phyloP scores from a whole-genome alignment of 768 basidiomycete genomes.

The Tylopilus balloui region DNA sequence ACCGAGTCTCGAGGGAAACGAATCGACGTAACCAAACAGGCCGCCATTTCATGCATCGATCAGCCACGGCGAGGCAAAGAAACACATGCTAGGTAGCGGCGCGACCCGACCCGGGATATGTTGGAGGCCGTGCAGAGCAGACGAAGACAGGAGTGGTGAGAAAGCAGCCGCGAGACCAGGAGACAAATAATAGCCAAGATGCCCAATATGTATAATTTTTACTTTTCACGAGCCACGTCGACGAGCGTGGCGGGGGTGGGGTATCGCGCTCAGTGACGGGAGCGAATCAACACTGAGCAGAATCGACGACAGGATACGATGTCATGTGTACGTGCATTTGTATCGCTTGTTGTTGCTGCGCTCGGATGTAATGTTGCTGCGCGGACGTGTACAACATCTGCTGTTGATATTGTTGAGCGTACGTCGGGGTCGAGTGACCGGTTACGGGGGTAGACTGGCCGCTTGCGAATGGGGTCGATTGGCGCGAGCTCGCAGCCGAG shows the following conservation, averaged over 20 bases:
- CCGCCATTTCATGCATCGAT: not conserved
- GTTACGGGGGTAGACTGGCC: conserved; percentile 32
- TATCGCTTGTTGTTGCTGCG: conserved; percentile 32
- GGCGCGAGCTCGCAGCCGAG: conserved; percentile 31
- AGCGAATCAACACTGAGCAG: conserved; percentile 15
- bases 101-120: conserved; percentile 35
- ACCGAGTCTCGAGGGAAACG: not conserved
- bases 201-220: conserved; percentile 37
- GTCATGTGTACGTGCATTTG: conserved; percentile 28
- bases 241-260: not conserved
- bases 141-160: conserved; percentile 11
- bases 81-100: not conserved
- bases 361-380: conserved; percentile 35
- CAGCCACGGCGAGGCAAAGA: conserved; percentile 9
- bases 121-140: conserved; percentile 27
- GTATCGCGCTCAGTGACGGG: conserved; percentile 13
- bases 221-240: conserved; percentile 23
- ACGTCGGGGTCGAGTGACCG: conserved; percentile 28
- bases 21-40: conserved; percentile 4
- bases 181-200: conserved; percentile 26
- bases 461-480: conserved; percentile 30
- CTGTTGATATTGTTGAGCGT: conserved; percentile 34
- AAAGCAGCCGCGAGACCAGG: conserved; percentile 5
- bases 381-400: conserved; percentile 36
- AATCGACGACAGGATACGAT: conserved; percentile 18